phyloP scores from a whole-genome alignment of 75 land plant genomes.

The Cryptomeria japonica region DNA sequence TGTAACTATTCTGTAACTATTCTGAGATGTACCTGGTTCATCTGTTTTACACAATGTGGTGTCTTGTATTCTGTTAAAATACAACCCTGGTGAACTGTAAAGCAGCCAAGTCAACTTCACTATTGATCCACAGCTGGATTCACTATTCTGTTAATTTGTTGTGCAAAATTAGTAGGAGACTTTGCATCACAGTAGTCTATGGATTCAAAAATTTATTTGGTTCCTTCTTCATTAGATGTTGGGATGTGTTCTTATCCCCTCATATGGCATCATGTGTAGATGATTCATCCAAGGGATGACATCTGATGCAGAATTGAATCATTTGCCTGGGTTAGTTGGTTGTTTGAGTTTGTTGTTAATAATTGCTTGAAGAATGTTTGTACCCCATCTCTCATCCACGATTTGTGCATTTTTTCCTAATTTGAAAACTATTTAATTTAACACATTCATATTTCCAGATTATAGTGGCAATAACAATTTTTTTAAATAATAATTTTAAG shows the following conservation, averaged over 20 bases:
- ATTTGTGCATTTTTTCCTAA: background rate
- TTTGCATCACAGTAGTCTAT: background rate
- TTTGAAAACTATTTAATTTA: background rate
- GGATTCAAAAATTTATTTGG: background rate
- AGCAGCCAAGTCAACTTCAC: background rate
- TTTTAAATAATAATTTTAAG: background rate
- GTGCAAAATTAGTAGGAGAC: background rate
- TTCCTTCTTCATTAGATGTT: background rate
- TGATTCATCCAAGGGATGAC: background rate
- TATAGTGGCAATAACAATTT: background rate
- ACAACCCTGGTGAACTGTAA: background rate
- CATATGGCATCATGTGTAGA: background rate
- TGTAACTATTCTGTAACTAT: too few species aligned
- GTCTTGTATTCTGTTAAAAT: background rate
- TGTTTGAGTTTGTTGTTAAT: background rate
- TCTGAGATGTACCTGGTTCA: too few species aligned
- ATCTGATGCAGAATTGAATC: background rate
- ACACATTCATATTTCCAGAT: background rate
- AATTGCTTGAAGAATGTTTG: background rate
- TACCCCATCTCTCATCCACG: background rate
- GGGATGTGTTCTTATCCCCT: background rate
- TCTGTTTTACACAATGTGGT: background rate
- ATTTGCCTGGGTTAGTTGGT: background rate
- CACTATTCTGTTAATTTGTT: background rate
- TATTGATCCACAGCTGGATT: background rate